A percentile compares a stretch with the other conserved stretches of the same genome.
These are phyloP conservation scores for Brettanomyces sp. DNA, from an alignment of 805 yeast genomes.

Conservation along the genomic window DNA sequence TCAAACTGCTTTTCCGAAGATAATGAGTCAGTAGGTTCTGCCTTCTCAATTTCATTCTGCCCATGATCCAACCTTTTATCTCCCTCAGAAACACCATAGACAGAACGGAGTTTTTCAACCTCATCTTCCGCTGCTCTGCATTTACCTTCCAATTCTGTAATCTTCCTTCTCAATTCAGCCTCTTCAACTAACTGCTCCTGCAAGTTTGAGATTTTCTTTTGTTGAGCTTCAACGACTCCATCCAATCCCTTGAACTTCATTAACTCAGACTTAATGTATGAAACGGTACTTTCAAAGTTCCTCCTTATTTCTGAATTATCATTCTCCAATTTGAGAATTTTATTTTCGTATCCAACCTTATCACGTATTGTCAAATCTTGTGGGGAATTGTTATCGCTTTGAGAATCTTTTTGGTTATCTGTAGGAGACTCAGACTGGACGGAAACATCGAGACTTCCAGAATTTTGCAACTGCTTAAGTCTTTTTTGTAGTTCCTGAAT, in stretches of 20 bases:
- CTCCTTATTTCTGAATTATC: conserved; percentile 35
- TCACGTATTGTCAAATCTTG: background rate
- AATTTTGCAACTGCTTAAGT: background rate
- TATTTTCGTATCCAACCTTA: conserved; percentile 13
- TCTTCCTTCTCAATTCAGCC: conserved; percentile 34
- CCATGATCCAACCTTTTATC: background rate
- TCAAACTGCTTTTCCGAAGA: background rate
- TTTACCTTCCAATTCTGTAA: conserved; percentile 38
- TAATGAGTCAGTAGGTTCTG: background rate
- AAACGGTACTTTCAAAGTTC: conserved; percentile 38
- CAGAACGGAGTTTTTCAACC: conserved; percentile 5
- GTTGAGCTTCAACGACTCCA: conserved; percentile 44
- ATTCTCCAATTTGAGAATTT: conserved; percentile 33
- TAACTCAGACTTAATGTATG: conserved; percentile 43
- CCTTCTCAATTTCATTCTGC: background rate
- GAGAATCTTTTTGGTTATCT: no score
- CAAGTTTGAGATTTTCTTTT: conserved; percentile 33
- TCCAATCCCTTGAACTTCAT: conserved; percentile 45
- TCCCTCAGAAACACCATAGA: background rate
- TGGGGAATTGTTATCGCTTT: no score
- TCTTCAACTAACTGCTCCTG: conserved; percentile 33
- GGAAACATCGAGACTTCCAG: no score
- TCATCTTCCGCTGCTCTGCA: conserved; percentile 37
- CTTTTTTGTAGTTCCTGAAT: background rate
- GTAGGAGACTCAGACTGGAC: no score